Evolutionary conservation across 768 basidiomycete species (phyloP).

Genomic region (Crepidotus variabilis): DNA sequence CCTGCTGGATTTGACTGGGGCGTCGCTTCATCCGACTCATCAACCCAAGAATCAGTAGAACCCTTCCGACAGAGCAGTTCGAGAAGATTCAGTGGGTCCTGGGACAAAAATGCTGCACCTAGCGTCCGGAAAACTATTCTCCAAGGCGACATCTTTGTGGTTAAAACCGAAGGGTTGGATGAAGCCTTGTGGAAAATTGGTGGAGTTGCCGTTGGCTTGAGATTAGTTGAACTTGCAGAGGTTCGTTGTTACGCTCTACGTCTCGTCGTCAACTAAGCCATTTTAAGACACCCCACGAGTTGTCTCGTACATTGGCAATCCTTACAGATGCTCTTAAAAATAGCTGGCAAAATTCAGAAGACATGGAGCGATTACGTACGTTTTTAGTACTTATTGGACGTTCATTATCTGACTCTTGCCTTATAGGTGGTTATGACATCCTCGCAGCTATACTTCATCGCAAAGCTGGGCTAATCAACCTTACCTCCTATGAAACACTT

Average conservation of each 20-base stretch:
- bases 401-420: neutral
- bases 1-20: conserved; percentile 21
- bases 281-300: conserved; percentile 65
- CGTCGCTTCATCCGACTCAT: conserved; percentile 6
- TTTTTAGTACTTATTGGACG: conserved; percentile 7
- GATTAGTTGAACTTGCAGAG: conserved; percentile 72
- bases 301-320: conserved; percentile 69
- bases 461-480: conserved; percentile 74
- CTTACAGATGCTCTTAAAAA: conserved; percentile 75
- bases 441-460: conserved; percentile 67
- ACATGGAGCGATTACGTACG: conserved; percentile 86
- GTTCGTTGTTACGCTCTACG: no score
- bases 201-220: conserved; percentile 69
- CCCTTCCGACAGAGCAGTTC: neutral
- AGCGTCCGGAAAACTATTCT: conserved; percentile 18
- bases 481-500: conserved; percentile 76
- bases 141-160: conserved; percentile 52
- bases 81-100: conserved; percentile 2
- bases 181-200: conserved; percentile 79
- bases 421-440: conserved; percentile 82
- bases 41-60: neutral
- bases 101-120: conserved; percentile 9
- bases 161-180: conserved; percentile 66
- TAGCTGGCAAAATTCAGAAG: conserved; percentile 92
- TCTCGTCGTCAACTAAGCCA: neutral